Base-by-base conservation (phyloP, 495 filamentous ascomycete genomes). In the Bacidia gigantensis region DNA sequence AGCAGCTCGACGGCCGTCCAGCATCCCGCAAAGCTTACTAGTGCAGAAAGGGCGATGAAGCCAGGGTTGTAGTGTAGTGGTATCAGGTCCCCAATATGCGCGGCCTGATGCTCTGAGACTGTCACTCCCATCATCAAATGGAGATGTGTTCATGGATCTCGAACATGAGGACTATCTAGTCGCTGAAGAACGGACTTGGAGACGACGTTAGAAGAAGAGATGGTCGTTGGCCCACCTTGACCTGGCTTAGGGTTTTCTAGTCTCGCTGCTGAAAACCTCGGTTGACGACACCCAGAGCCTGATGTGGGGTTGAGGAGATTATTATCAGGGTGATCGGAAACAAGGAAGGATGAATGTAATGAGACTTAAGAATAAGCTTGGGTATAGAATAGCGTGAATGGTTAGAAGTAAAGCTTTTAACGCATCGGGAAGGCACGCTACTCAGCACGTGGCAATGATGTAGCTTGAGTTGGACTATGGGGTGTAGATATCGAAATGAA, bases 1-100 rank as follows among this genome's bases (percentile, higher is more conserved):
- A 95, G 79, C 35, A 94, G 71, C 64, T 95, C 87, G 44, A 95
- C 66, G 2, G 89, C 85, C 0, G 85, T 86, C 35, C 77, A 72
- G 48, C 84, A 79, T 47, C 89, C 89, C 59, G 87, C 72, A 26
- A 80, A 72, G 60, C 86, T 90, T 58, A 93, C 77, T 46, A 87
- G 62, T 63, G 83, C 93, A 11, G 87, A 89, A 9, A 86, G 70
- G 17, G 83, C 70, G 26, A 95, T 74, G 54, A 82, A 81, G 10
- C 78, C 77, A 0, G 76, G 62, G 25, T 75, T 64, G 60, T 86
- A 85, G 14, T 65, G 71, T 53, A 74, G 72, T 1, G 70, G 67
- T 9, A 82, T 64, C 5, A 72, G 54, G 12, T 73, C 58, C 10
- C 69, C 72, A 18, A 53, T 51, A 21, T 9, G 20, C 5, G 41